Conservation (phyloP, 1,139 yeast genomes). For the Saccharomyces hybrid region DNA sequence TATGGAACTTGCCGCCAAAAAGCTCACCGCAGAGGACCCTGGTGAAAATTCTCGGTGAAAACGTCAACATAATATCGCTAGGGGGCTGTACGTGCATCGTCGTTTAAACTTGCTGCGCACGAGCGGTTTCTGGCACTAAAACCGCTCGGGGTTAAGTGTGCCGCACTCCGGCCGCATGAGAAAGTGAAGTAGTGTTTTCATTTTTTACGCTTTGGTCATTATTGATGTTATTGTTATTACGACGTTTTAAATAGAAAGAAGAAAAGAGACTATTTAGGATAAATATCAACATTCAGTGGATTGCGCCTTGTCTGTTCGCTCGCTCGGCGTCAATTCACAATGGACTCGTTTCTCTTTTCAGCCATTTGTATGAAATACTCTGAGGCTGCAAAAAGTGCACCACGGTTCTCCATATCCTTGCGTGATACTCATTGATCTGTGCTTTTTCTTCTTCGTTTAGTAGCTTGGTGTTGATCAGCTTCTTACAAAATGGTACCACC, state of each 20-base stretch:
- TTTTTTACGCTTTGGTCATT: background rate
- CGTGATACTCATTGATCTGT: constrained; percentile 68
- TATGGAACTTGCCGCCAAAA: background rate
- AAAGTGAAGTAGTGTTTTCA: background rate
- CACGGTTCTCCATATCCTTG: constrained; percentile 50
- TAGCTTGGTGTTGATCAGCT: constrained; percentile 50
- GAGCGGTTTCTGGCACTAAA: background rate
- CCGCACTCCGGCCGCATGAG: background rate
- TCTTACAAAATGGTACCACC: constrained; percentile 73
- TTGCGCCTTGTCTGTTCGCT: background rate
- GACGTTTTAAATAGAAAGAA: background rate
- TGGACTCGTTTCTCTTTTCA: constrained; percentile 60
- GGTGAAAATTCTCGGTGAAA: background rate
- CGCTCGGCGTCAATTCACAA: constrained; percentile 14
- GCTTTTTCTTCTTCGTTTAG: constrained; percentile 54
- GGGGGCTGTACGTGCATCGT: background rate
- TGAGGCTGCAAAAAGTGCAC: constrained; percentile 42
- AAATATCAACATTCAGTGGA: too few relatives aligned
- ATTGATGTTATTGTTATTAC: background rate
- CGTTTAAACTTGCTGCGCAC: background rate
- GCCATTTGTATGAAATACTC: constrained; percentile 59
- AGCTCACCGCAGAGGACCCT: background rate
- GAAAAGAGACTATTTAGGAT: background rate
- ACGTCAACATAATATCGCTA: background rate
- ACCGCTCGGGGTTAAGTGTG: background rate